These are phyloP conservation scores for Lentinula raphanica DNA, from an alignment of 768 basidiomycete species.

Conservation along the genomic window DNA sequence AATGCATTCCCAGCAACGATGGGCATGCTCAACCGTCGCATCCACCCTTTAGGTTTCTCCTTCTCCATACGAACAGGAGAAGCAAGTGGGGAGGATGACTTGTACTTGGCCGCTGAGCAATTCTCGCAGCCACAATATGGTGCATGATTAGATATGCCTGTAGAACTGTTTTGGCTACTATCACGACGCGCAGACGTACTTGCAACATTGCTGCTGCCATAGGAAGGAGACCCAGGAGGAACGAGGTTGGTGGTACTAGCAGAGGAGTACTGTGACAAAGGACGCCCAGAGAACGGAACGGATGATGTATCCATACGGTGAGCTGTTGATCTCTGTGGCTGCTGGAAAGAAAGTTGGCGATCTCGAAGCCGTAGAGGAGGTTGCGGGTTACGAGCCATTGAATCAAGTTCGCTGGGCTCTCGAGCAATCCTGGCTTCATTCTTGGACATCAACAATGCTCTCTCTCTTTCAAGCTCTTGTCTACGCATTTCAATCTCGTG, in stretches of 20 bases:
- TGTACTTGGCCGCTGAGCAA: constrained; percentile 59
- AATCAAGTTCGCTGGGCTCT: constrained; percentile 15
- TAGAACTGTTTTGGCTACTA: constrained; percentile 7
- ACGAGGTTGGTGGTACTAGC: constrained; percentile 39
- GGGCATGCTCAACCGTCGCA: constrained; percentile 74
- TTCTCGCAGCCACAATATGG: constrained; percentile 63
- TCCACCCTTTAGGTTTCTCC: constrained; percentile 68
- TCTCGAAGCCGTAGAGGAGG: constrained; percentile 17
- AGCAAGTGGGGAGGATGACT: constrained; percentile 16
- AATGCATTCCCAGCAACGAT: constrained; percentile 54
- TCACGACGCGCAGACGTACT: neutral
- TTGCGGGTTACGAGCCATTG: constrained; percentile 6
- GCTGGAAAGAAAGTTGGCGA: constrained; percentile 29
- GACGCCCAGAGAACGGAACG: constrained; percentile 11
- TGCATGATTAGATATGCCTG: constrained; percentile 39
- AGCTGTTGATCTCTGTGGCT: constrained; percentile 15
- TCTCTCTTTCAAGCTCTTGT: constrained; percentile 55
- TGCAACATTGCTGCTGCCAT: neutral
- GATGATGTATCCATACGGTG: constrained; percentile 6
- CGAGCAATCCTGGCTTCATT: constrained; percentile 7
- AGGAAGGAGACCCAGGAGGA: constrained; percentile 22
- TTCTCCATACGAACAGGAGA: constrained; percentile 18
- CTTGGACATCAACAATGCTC: constrained; percentile 29
- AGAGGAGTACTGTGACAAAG: constrained; percentile 22
- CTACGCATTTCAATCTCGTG: constrained; percentile 48